A percentile compares a stretch with the other conserved stretches of the same genome.
These are phyloP conservation scores for Zygosaccharomyces bisporus DNA, from an alignment of 805 yeast genomes.

Conservation along the genomic window DNA sequence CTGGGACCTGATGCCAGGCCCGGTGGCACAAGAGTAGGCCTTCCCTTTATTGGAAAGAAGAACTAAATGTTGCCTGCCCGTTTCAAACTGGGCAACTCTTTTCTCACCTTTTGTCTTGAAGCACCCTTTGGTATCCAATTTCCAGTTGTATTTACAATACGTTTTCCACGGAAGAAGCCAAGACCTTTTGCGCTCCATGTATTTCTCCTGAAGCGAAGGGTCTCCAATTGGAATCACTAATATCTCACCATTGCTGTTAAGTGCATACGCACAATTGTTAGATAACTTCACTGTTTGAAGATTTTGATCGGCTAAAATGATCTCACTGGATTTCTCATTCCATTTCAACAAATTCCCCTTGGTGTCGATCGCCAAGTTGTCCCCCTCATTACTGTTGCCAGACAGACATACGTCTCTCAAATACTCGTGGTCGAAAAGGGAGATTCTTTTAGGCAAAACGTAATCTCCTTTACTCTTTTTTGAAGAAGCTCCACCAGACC, in stretches of 20 bases:
- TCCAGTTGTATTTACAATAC: slow-evolving; percentile 21
- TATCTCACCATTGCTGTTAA: slow-evolving; percentile 38
- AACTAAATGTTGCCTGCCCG: slow-evolving; percentile 71
- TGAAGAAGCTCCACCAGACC: slow-evolving; percentile 41
- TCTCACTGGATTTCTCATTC: slow-evolving; percentile 38
- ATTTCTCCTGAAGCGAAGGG: slow-evolving; percentile 2
- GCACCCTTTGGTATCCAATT: slow-evolving; percentile 19
- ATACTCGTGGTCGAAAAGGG: slow-evolving; percentile 57
- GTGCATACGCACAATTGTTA: slow-evolving; percentile 49
- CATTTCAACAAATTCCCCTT: slow-evolving; percentile 75
- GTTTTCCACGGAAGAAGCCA: slow-evolving; percentile 27
- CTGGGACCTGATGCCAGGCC: slow-evolving; percentile 32
- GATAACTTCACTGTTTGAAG: slow-evolving; percentile 47
- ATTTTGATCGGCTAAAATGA: slow-evolving; percentile 46
- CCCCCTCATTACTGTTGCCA: slow-evolving; percentile 36
- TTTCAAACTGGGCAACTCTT: slow-evolving; percentile 44
- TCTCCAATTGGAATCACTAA: slow-evolving; percentile 34
- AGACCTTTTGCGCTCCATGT: slow-evolving; percentile 17
- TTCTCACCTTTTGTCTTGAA: slow-evolving; percentile 45
- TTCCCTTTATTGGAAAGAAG: slow-evolving; percentile 55
- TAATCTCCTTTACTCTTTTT: slow-evolving; percentile 29
- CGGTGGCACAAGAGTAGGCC: slow-evolving; percentile 62
- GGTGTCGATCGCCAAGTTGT: slow-evolving; percentile 55
- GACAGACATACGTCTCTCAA: slow-evolving; percentile 55
- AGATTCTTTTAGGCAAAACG: slow-evolving; percentile 56